Base-by-base conservation (phyloP, 495 filamentous ascomycete genomes). In the Penicillium malachiteum region DNA sequence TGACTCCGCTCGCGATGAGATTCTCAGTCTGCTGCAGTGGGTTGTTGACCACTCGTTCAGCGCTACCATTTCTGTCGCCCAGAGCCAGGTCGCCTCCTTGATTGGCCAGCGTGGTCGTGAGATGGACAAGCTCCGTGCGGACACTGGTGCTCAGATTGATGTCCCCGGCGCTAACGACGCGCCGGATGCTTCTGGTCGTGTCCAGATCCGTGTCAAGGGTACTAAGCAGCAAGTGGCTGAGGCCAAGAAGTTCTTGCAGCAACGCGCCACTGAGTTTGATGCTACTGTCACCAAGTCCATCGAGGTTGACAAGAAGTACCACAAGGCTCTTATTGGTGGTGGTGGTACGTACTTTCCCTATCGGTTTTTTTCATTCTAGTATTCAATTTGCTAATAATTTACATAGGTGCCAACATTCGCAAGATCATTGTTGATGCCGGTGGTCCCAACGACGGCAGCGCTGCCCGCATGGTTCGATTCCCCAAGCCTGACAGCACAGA, bases 51-150 rank as follows among this genome's bases (percentile, higher is more conserved):
- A 92, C 64, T 92, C 89, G 1, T 80, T 88, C 69, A 83, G 79
- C 13, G 87, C 87, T 8, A 84, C 83, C 5, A 86, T 99, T 32
- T 83, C 90, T 45, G 90, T 97, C 9, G 88, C 95, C 51, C 88
- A 91, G 64, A 88, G 82, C 68, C 91, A 96, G 69, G 75, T 97
- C 42, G 91, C 92, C 17, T 90, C 87, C 0, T 71, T 99, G 62
- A 97, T 97, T 67, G 93, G 92, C 16, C 86, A 91, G 58, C 87
- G 91, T 49, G 92, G 92, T 56, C 85, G 86, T 57, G 93, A 89
- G 60, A 89, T 97, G 84, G 93, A 97, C 64, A 85, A 89, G 65
- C 80, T 97, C 55, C 87, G 94, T 34, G 83, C 90, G 40, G 78
- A 79, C 34, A 94, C 90, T 39, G 89, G 88, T 17, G 90, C 90